These are phyloP conservation scores for Exophiala lecanii-corni DNA, from an alignment of 2,329 filamentous ascomycete species.

Conservation along the genomic window DNA sequence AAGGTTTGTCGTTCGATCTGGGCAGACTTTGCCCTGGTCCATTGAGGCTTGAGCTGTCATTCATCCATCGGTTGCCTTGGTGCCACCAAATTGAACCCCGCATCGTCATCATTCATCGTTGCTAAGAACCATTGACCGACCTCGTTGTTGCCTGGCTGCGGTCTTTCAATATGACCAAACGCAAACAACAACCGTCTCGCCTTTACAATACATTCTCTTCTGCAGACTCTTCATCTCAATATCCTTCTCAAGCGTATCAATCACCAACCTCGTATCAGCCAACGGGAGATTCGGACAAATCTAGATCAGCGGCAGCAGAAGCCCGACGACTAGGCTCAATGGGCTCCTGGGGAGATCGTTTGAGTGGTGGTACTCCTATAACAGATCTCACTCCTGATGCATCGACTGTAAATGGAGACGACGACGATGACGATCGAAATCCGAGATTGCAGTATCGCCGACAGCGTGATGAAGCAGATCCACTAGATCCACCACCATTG, in stretches of 20 bases:
- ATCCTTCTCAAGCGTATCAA: not conserved
- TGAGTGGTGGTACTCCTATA: constrained; percentile 17
- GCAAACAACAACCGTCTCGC: constrained; percentile 18
- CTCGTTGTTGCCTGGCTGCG: too few relatives aligned
- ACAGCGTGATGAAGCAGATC: constrained; percentile 12
- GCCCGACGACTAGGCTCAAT: constrained; percentile 21
- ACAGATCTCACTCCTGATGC: constrained; percentile 16
- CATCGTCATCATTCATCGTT: too few relatives aligned
- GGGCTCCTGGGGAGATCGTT: constrained; percentile 22
- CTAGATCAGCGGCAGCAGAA: constrained; percentile 20
- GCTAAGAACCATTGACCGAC: too few relatives aligned
- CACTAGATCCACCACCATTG: constrained; percentile 20
- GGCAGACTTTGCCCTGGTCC: too few relatives aligned
- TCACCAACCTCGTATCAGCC: constrained; percentile 10
- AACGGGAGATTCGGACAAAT: constrained; percentile 21
- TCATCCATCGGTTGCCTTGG: too few relatives aligned
- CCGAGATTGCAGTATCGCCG: constrained; percentile 8
- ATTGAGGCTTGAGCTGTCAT: too few relatives aligned
- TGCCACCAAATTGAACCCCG: too few relatives aligned
- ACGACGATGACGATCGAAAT: constrained; percentile 8
- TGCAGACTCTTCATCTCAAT: constrained; percentile 5
- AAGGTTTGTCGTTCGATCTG: too few relatives aligned
- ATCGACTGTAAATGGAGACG: constrained; percentile 12
- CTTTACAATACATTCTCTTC: constrained; percentile 19
- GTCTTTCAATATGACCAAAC: constrained; percentile 17